Evolutionary conservation across 1,139 yeast species (phyloP), one percentile per base, ranked within the genome.

Genomic region (Candida labiduridarum): DNA sequence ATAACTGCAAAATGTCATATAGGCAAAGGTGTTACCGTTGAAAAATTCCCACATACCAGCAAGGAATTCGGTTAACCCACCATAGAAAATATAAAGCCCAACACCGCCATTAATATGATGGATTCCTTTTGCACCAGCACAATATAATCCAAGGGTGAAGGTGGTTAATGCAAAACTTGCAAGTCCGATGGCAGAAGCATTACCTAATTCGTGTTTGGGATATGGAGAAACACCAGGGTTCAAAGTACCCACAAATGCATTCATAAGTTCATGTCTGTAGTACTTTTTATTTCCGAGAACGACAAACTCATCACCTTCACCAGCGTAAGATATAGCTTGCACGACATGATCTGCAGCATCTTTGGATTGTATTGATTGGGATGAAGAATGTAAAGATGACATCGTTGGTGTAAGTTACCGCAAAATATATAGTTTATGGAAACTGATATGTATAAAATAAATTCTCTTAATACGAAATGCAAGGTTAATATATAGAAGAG

Each of bases 161-260:
- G 85, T 79, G 34, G 80, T 71, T 54, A 78, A 58, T 22, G 78
- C 76, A 65, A 81, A 83, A 4, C 80, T 83, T 31, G 79, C 70
- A 50, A 83, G 71, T 2, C 87, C 88, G 53, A 83, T 66, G 4
- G 89, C 87, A 31, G 83, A 82, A 0, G 89, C 87, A 58, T 84
- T 83, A 38, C 80, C 86, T 51, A 75, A 65, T 45, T 68, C 55
- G 48, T 67, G 59, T 27, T 53, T 57, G 19, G 77, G 73, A 46
- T 63, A 67, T 4, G 79, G 76, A 0, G 74, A 48, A 35, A 64
- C 61, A 41, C 74, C 79, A 2, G 74, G 75, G 49, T 69, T 72
- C 58, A 75, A 68, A 8, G 71, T 59, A 64, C 70, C 71, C 30
- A 69, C 69, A 47, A 67, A 60, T 5, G 80, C 80, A 33, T 57